Base-by-base conservation (phyloP, 495 filamentous ascomycete species). In the Daldinia vernicosa region DNA sequence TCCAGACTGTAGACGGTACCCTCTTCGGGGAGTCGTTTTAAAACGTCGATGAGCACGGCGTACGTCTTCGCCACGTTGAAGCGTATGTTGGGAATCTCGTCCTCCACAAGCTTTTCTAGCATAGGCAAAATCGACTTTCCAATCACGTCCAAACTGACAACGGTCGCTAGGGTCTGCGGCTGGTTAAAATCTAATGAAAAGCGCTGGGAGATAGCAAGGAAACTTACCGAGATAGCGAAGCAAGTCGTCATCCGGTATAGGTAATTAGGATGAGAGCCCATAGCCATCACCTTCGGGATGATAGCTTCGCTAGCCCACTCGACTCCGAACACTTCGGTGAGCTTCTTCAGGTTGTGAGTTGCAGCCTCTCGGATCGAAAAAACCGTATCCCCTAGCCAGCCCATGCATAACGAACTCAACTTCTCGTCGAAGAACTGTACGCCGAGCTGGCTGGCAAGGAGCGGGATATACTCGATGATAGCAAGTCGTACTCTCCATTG, bases 1-100 rank as follows among this genome's bases (percentile, higher is more conserved):
- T 96, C 93, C 40, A 97, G 77, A 55, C 89, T 87, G 74, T 91
- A 88, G 73, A 99, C 85, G 24, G 95, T 98, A 63, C 93, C 93
- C 74, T 95, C 85, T 30, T 91, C 91, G 1, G 95, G 95, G 19
- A 99, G 87, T 61, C 93, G 92, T 80, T 93, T 91, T 76, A 99
- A 84, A 27, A 95, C 93, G 66, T 91, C 89, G 72, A 98, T 94
- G 45, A 99, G 83, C 45, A 95, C 89, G 17, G 89, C 87, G 76
- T 98, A 99, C 28, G 96, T 98, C 82, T 99, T 99, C 61, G 95
- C 96, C 57, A 98, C 95, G 77, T 99, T 99, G 87, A 99, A 99
- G 59, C 95, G 93, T 78, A 99, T 99, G 80, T 99, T 99, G 59
- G 95, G 95, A 76, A 99, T 99, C 28, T 94, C 93, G 76, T 99